Conservation (phyloP, 106 monocot genomes). For the Cymbidium sinense region DNA sequence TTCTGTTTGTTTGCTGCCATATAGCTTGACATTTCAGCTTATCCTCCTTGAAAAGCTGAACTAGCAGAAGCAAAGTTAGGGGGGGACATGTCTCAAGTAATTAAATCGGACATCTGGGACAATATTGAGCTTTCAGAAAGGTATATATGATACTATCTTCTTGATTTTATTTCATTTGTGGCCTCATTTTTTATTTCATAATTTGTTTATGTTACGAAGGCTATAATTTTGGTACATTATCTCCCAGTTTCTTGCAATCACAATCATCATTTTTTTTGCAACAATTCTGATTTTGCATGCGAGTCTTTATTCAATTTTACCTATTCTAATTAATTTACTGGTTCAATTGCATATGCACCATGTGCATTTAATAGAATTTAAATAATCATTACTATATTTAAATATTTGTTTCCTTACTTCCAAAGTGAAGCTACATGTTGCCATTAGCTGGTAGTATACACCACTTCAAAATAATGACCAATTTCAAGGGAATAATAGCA, state of each 20-base stretch:
- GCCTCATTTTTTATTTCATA: neutral
- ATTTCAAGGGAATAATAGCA: no score
- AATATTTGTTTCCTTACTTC: no score
- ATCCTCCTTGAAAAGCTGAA: neutral
- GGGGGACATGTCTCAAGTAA: neutral
- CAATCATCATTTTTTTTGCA: neutral
- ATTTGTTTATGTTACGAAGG: neutral
- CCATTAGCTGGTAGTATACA: no score
- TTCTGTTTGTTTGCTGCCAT: neutral
- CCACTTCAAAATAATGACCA: no score
- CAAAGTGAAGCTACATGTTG: no score
- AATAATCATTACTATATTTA: no score
- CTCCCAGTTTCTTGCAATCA: neutral
- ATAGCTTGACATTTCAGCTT: neutral
- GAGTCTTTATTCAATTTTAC: neutral
- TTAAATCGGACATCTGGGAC: neutral
- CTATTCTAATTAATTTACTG: neutral
- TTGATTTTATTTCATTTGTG: neutral
- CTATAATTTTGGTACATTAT: neutral
- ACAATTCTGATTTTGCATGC: neutral
- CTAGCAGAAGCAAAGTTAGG: constrained; percentile 1
- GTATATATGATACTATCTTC: neutral
- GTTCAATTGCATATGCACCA: no score
- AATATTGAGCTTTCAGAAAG: constrained; percentile 10
- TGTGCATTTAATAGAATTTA: no score